phyloP scores from a whole-genome alignment of 1,284 basidiomycete genomes.

The Gomphus bonarii region DNA sequence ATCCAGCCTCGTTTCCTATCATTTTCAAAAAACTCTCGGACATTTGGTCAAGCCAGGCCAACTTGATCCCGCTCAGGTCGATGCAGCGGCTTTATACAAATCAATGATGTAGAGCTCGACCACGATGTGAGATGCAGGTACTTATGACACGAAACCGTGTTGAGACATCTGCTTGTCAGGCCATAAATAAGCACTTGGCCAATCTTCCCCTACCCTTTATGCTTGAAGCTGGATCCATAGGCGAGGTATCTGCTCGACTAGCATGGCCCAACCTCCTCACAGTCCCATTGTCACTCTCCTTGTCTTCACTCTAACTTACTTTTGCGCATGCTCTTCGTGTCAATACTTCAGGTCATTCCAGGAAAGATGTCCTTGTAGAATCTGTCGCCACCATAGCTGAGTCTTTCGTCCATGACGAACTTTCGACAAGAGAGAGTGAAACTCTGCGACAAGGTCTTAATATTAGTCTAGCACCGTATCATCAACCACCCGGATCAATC shows the following conservation, averaged over 20 bases:
- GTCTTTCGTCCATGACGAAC: slow-evolving; percentile 76
- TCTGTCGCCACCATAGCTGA: slow-evolving; percentile 77
- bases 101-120: slow-evolving; percentile 77
- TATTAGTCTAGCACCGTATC: slow-evolving; percentile 29
- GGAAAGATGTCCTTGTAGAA: slow-evolving; percentile 37
- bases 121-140: slow-evolving; percentile 41
- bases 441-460: slow-evolving; percentile 63
- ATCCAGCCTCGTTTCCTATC: slow-evolving; percentile 84
- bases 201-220: slow-evolving; percentile 48
- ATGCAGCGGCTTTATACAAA: slow-evolving; percentile 80
- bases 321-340: slow-evolving; percentile 38
- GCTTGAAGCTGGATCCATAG: slow-evolving; percentile 63
- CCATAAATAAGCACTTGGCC: slow-evolving; percentile 66
- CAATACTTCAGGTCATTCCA: slow-evolving; percentile 13
- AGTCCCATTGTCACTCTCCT: slow-evolving; percentile 57
- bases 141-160: slow-evolving; percentile 17
- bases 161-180: slow-evolving; percentile 33
- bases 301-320: slow-evolving; percentile 51
- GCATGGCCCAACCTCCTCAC: slow-evolving; percentile 69
- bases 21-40: slow-evolving; percentile 75
- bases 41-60: slow-evolving; percentile 83
- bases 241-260: slow-evolving; percentile 65
- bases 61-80: slow-evolving; percentile 79
- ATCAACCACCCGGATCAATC: slow-evolving; percentile 55
- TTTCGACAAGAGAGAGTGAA: slow-evolving; percentile 62